phyloP scores from a whole-genome alignment of 305 asterid genomes.

The Ruellia speciosa region DNA sequence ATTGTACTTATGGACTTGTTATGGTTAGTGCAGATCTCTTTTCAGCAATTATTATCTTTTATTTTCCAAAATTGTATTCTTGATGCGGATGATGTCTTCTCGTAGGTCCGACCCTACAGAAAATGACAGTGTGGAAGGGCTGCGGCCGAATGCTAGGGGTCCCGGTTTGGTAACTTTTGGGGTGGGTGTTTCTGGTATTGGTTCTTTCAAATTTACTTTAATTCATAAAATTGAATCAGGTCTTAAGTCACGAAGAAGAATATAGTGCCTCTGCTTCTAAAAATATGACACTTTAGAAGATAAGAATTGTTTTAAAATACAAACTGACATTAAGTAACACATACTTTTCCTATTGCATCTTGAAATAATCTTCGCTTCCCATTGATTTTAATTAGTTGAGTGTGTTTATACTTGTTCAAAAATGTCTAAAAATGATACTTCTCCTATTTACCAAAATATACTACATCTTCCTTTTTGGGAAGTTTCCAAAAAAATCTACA shows the following conservation, averaged over 20 bases:
- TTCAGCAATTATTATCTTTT: background rate
- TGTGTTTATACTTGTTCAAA: background rate
- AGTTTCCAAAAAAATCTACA: too few species aligned
- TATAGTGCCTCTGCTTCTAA: background rate
- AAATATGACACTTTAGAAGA: too few species aligned
- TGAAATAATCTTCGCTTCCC: too few species aligned
- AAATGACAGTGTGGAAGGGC: constrained; percentile 98
- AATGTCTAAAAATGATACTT: background rate
- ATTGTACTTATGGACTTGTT: constrained; percentile 93
- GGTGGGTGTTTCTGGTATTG: constrained; percentile 42
- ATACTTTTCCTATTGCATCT: too few species aligned
- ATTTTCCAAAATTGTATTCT: constrained; percentile 10
- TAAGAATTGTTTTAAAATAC: too few species aligned
- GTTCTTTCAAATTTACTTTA: background rate
- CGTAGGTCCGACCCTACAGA: constrained; percentile 99
- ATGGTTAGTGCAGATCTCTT: constrained; percentile 51
- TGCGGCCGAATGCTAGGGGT: constrained; percentile 99
- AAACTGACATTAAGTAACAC: too few species aligned
- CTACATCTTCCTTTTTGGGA: too few species aligned
- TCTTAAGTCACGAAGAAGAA: background rate
- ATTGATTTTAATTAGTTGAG: too few species aligned
- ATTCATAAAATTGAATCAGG: background rate
- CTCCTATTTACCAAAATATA: too few species aligned
- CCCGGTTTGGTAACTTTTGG: constrained; percentile 99
- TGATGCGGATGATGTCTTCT: constrained; percentile 22